Evolutionary conservation across 2,329 filamentous ascomycete species (phyloP), one percentile per base, ranked within the genome.

Genomic region (Sodiomyces alkalinus): DNA sequence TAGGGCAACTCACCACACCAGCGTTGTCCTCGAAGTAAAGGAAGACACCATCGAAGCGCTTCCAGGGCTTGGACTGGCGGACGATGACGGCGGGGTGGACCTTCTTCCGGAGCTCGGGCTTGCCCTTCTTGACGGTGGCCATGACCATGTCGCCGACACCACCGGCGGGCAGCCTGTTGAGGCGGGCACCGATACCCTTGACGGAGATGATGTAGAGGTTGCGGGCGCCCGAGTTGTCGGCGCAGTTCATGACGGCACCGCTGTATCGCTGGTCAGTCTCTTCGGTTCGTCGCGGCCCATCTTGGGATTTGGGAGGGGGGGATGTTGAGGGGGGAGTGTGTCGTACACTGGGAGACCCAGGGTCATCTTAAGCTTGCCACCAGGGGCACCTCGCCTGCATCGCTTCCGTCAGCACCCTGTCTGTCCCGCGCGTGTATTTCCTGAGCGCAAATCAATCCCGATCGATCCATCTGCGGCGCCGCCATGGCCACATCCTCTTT

Each of bases 321-420:
- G 20, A 28, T 31, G n/a, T n/a, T n/a, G n/a, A 24, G 32, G 18
- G 22, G 32, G 29, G 23, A 30, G 21, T 8, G 15, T 30, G 35
- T 81, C 85, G 63, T 92, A 94, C 86, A 93, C 85, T 67, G 90
- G 90, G 55, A 98, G 85, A 94, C 83, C 90, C 66, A 98, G 83
- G 63, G 90, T 94, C 90, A 98, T 98, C 81, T 93, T 96, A 56
- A 96, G 81, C 81, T 98, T 98, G 81, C 92, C 92, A 76, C 90
- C 90, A 56, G 86, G 80, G 73, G 83, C 80, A 80, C 80, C 81
- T 74, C 83, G 72, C 44, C 72, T 77, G 48, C 41, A 28, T 35
- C 28, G 33, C 35, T 33, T 42, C 43, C 34, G 51, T 59, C 45
- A 59, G 52, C 47, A 26, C 18, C 16, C 5, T 7, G 9, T 22